Conservation (phyloP, 2,329 filamentous ascomycete species). For the Graphilbum ipis-grandicollis region DNA sequence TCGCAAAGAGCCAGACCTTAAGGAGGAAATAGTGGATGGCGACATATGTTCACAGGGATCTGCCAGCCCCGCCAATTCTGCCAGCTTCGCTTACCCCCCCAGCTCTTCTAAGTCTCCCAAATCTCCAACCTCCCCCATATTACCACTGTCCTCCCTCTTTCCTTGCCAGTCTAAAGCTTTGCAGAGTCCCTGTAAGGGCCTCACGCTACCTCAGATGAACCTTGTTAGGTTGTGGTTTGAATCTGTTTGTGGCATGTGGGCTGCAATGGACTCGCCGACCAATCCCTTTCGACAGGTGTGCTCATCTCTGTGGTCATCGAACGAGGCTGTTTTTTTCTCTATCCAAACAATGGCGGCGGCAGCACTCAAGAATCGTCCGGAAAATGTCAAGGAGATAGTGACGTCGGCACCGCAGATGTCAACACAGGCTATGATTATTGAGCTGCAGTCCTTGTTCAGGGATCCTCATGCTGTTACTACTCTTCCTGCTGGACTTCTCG, state of each 20-base stretch:
- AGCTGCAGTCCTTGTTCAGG: constrained; percentile 14
- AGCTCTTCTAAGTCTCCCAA: too few species aligned
- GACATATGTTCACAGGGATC: too few species aligned
- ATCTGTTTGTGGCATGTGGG: constrained; percentile 22
- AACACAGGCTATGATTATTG: constrained; percentile 16
- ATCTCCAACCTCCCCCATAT: too few species aligned
- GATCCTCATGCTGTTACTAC: not conserved
- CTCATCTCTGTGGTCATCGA: constrained; percentile 18
- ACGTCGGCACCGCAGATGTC: constrained; percentile 17
- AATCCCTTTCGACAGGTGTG: constrained; percentile 22
- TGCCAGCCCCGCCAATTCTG: too few species aligned
- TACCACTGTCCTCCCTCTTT: too few species aligned
- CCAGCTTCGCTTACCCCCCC: too few species aligned
- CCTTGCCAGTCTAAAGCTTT: too few species aligned
- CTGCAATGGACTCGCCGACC: constrained; percentile 20
- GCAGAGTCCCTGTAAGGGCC: not conserved
- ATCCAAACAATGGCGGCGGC: constrained; percentile 24
- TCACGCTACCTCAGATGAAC: constrained; percentile 8
- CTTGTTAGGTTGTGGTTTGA: constrained; percentile 22
- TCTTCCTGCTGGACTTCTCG: constrained; percentile 18
- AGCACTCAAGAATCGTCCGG: constrained; percentile 17
- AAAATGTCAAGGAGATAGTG: constrained; percentile 18
- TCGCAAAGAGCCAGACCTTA: too few species aligned
- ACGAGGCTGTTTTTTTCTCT: constrained; percentile 19
- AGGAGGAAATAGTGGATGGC: too few species aligned